Percentiles rank a stretch among this genome's conserved stretches.
These are phyloP conservation scores for Botrytis paeoniae DNA, from an alignment of 2,329 filamentous ascomycete genomes.

Conservation along the genomic window DNA sequence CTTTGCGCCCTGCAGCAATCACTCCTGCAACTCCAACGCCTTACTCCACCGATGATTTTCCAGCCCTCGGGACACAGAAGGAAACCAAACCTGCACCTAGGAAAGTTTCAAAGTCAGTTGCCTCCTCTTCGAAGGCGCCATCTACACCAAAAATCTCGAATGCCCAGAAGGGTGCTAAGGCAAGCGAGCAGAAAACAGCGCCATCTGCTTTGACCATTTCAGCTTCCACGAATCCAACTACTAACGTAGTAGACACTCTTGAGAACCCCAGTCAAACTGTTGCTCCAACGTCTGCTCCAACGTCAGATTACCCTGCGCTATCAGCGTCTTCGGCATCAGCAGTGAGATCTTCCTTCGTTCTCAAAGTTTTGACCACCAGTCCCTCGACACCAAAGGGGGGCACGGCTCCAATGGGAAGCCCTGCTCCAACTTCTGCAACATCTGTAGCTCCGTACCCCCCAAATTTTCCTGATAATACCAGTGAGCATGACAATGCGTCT, in stretches of 20 bases:
- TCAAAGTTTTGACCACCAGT: neutral
- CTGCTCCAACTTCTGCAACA: conserved; percentile 36
- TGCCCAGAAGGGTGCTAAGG: conserved; percentile 22
- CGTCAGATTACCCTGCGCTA: conserved; percentile 51
- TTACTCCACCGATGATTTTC: conserved; percentile 54
- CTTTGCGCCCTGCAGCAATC: conserved; percentile 45
- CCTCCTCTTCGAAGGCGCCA: conserved; percentile 17
- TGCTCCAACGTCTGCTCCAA: conserved; percentile 34
- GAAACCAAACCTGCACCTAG: conserved; percentile 33
- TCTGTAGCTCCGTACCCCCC: conserved; percentile 41
- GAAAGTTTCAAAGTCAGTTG: conserved; percentile 21
- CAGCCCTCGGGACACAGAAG: conserved; percentile 44
- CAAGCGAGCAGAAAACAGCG: conserved; percentile 28
- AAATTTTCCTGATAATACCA: conserved; percentile 66
- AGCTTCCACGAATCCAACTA: conserved; percentile 39
- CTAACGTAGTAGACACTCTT: conserved; percentile 38
- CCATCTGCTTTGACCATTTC: conserved; percentile 46
- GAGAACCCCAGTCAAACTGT: conserved; percentile 27
- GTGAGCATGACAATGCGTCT: conserved; percentile 72
- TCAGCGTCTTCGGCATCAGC: conserved; percentile 37
- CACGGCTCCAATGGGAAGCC: conserved; percentile 41
- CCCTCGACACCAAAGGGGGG: conserved; percentile 65
- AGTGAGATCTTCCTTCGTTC: neutral
- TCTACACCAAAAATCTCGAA: conserved; percentile 17
- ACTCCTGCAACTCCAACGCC: neutral